These are phyloP conservation scores for Trichomonas vaginalis DNA, from an alignment of 208 protist genomes.

Conservation along the genomic window DNA sequence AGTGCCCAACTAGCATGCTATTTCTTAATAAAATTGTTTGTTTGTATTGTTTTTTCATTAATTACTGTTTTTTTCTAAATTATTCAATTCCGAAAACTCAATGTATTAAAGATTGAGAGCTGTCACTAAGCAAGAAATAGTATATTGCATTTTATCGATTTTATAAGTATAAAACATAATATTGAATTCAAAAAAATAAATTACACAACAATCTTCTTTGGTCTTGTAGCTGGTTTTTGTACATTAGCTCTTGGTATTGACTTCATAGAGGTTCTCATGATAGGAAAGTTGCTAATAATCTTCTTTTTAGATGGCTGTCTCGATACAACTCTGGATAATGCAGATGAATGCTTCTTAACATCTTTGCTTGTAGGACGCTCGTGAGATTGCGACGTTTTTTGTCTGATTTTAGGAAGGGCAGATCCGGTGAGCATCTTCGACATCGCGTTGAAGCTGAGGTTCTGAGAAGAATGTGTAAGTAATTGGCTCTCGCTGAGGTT, in stretches of 20 bases:
- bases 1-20: no score
- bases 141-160: background rate
- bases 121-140: no score
- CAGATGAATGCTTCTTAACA: background rate
- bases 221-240: background rate
- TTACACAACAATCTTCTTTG: background rate
- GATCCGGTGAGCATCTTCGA: background rate
- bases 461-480: background rate
- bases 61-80: no score
- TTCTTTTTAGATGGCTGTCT: background rate
- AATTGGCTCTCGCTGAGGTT: background rate
- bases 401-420: background rate
- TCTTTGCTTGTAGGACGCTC: background rate
- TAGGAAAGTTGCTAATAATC: background rate
- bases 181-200: background rate
- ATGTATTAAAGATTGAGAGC: no score
- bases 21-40: no score
- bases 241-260: background rate
- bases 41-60: no score
- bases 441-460: background rate
- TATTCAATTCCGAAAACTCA: no score
- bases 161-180: background rate
- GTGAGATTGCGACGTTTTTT: background rate
- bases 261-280: background rate
- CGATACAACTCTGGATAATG: background rate